Conservation (phyloP, 2,329 filamentous ascomycete species). For the Trichoderma sp. region DNA sequence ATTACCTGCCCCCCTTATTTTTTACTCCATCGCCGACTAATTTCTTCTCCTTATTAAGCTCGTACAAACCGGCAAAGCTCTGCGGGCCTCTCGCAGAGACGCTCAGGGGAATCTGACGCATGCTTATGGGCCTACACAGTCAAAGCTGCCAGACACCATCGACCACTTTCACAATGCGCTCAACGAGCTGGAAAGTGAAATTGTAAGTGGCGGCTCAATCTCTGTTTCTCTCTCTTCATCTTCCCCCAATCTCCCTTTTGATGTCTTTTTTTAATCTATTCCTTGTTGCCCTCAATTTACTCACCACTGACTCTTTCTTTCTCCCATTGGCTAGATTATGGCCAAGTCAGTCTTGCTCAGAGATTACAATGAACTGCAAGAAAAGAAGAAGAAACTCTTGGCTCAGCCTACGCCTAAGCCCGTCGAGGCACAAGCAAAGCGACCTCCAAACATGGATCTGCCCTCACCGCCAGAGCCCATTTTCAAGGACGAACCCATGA, state of each 20-base stretch:
- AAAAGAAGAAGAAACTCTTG: conserved; percentile 25
- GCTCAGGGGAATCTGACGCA: conserved; percentile 38
- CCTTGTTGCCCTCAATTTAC: not conserved
- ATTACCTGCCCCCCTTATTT: not conserved
- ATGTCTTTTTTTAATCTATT: not conserved
- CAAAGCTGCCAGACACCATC: conserved; percentile 47
- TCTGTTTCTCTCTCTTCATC: not conserved
- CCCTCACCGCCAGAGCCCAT: conserved; percentile 33
- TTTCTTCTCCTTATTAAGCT: conserved; percentile 41
- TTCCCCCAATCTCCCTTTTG: not conserved
- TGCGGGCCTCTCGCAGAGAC: conserved; percentile 49
- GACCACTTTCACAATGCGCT: conserved; percentile 51
- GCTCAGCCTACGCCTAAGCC: conserved; percentile 27
- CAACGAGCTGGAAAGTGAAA: conserved; percentile 56
- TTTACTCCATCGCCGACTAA: conserved; percentile 6
- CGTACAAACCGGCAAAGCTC: conserved; percentile 56
- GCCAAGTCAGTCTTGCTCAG: conserved; percentile 56
- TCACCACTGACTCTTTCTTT: not conserved
- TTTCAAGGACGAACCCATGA: conserved; percentile 32
- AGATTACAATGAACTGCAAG: conserved; percentile 46
- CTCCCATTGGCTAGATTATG: conserved; percentile 29
- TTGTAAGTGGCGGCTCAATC: conserved; percentile 42
- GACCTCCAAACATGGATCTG: conserved; percentile 37
- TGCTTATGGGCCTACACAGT: conserved; percentile 34
- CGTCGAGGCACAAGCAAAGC: conserved; percentile 36